Evolutionary conservation across 2,329 filamentous ascomycete genomes (phyloP).

Genomic region (Aureobasidium sp.): DNA sequence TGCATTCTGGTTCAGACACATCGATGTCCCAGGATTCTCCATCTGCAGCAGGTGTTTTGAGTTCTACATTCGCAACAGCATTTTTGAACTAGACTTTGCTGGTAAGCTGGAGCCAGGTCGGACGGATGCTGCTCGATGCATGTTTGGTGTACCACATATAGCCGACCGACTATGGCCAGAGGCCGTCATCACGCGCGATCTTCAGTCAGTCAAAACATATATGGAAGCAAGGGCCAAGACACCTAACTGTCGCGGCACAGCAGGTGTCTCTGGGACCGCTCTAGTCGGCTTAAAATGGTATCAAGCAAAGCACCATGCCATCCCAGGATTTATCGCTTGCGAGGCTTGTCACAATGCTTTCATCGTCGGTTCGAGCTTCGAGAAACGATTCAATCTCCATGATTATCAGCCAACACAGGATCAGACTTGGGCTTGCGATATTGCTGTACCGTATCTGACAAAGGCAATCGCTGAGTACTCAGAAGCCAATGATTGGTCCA

Average conservation of each 20-base stretch:
- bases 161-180: background rate
- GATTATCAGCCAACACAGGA: background rate
- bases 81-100: background rate
- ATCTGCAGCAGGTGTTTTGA: background rate
- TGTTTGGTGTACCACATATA: background rate
- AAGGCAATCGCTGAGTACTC: background rate
- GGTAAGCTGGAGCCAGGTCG: background rate
- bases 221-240: background rate
- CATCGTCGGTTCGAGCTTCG: background rate
- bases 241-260: background rate
- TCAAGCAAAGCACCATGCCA: background rate
- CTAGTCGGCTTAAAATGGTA: background rate
- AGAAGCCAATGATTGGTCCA: background rate
- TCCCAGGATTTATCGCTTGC: background rate
- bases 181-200: background rate
- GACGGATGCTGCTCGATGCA: background rate
- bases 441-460: background rate
- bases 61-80: background rate
- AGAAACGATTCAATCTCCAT: background rate
- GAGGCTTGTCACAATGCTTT: background rate
- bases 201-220: background rate
- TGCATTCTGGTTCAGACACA: background rate
- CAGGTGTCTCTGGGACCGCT: background rate
- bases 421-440: background rate
- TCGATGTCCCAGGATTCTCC: background rate